Evolutionary conservation across 805 yeast species (phyloP), one percentile per base, ranked within the genome.

Genomic region (Metschnikowia lunata): DNA sequence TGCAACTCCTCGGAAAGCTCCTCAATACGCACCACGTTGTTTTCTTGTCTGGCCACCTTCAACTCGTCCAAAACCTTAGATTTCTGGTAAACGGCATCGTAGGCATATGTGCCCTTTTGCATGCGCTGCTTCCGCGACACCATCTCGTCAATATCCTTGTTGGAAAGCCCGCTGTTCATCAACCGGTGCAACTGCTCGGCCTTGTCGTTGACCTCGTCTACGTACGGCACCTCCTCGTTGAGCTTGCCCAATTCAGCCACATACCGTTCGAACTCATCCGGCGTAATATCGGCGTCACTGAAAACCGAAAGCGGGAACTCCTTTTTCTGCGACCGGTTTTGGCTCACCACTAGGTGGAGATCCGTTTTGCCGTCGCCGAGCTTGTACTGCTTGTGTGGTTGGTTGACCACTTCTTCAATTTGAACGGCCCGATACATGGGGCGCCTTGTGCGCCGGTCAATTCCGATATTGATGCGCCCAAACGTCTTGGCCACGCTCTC

Each of bases 381-480:
- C 30, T 61, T 61, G 55, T 78, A 78, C 9, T 69, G 66, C 44
- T 65, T 70, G 31, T 62, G 64, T 2, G 74, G 73, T 10, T 50
- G 55, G 38, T 69, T 64, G 26, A 75, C 76, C 8, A 85, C 78
- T 43, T 78, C 83, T 52, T 82, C 85, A 36, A 93, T 80, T 59
- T 79, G 83, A 39, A 91, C 95, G 79, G 91, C 76, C 56, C 97
- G 76, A 65, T 93, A 91, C 42, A 79, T 77, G 9, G 83, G 76
- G 56, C 72, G 70, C 28, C 83, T 79, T 10, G 82, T 77, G 36
- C 80, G 74, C 44, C 74, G 75, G 56, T 83, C 84, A 34, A 70
- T 58, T 8, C 97, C 96, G 44, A 93, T 78, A 60, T 88, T 89
- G 43, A 93, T 82, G 52, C 90, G 78, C 30, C 90, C 95, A 60